Conservation (phyloP, 257 asterid genomes). For the Henckelia pumila region DNA sequence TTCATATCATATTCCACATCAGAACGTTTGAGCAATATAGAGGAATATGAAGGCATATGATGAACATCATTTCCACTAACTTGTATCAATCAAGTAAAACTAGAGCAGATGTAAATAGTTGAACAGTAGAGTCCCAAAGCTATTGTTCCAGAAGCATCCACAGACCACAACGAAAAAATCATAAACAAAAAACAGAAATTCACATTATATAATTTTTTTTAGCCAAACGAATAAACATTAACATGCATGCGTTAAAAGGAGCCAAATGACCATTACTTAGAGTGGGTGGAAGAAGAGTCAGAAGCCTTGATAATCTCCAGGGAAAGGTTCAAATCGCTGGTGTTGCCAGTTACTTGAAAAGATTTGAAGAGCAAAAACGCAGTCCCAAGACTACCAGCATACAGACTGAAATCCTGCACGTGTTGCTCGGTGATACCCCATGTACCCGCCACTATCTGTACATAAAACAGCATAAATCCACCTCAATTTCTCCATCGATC, state of each 20-base stretch:
- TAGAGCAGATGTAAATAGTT: no score
- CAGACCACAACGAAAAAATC: background rate
- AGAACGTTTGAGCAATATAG: no score
- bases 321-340: constrained; percentile 54
- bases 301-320: constrained; percentile 62
- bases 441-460: constrained; percentile 51
- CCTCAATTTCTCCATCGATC: no score
- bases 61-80: no score
- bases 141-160: no score
- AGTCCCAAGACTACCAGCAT: constrained; percentile 63
- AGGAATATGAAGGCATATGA: no score
- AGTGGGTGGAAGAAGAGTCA: constrained; percentile 47
- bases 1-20: no score
- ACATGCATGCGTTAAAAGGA: background rate
- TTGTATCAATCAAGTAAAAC: no score
- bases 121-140: background rate
- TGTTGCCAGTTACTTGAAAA: constrained; percentile 51
- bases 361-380: constrained; percentile 63
- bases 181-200: background rate
- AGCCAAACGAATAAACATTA: no score
- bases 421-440: constrained; percentile 54
- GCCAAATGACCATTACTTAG: constrained; percentile 19
- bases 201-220: background rate
- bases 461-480: no score
- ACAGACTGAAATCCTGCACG: constrained; percentile 51